phyloP scores from a whole-genome alignment of 2,329 filamentous ascomycete genomes.

The Fusarium robinianum region DNA sequence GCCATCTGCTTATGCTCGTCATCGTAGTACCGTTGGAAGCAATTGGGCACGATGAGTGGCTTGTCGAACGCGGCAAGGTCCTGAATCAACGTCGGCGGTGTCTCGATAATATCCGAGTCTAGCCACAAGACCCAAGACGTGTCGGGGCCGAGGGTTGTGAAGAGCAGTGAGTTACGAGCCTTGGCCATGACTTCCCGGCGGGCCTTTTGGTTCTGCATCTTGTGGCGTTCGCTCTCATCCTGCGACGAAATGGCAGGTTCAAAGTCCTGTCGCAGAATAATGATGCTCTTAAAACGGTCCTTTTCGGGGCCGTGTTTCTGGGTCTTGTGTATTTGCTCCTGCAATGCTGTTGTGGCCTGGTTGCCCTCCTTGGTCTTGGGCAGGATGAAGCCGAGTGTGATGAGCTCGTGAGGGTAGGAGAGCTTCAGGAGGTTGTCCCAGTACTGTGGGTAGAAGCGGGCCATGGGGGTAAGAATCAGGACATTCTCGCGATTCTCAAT shows the following conservation, averaged over 20 bases:
- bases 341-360: constrained; percentile 77
- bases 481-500: constrained; percentile 81
- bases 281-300: constrained; percentile 87
- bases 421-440: constrained; percentile 91
- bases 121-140: constrained; percentile 98
- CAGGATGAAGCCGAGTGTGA: constrained; percentile 94
- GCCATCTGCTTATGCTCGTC: constrained; percentile 68
- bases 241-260: constrained; percentile 81
- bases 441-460: constrained; percentile 90
- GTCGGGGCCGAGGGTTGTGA: constrained; percentile 87
- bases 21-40: constrained; percentile 85
- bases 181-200: constrained; percentile 89
- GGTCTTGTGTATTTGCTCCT: constrained; percentile 82
- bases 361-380: constrained; percentile 94
- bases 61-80: constrained; percentile 88
- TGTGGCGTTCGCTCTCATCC: constrained; percentile 86
- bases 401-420: constrained; percentile 88
- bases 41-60: constrained; percentile 92
- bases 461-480: constrained; percentile 89
- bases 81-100: constrained; percentile 82
- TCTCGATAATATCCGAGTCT: constrained; percentile 89
- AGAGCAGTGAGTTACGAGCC: constrained; percentile 90
- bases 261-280: constrained; percentile 94
- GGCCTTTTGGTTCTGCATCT: constrained; percentile 85
- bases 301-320: constrained; percentile 77